These are phyloP conservation scores for Diaporthe caulivora DNA, from an alignment of 2,329 filamentous ascomycete species.

Conservation along the genomic window DNA sequence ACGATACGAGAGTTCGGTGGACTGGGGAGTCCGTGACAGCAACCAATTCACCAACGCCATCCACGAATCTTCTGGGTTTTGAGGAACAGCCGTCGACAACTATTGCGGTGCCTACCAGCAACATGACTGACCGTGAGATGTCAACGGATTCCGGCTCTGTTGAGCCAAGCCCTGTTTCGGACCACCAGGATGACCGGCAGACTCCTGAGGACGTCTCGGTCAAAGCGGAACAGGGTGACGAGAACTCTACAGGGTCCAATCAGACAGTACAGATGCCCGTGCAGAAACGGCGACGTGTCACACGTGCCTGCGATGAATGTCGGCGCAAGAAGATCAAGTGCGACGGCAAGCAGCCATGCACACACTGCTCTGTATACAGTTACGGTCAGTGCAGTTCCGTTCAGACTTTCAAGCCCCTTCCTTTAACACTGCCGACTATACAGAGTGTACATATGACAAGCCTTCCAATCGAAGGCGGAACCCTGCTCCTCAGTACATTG, in stretches of 20 bases:
- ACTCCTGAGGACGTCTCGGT: slow-evolving; percentile 35
- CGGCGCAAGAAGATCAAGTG: slow-evolving; percentile 90
- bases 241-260: slow-evolving; percentile 29
- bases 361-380: slow-evolving; percentile 97
- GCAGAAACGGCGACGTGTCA: slow-evolving; percentile 83
- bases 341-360: slow-evolving; percentile 88
- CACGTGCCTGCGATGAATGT: slow-evolving; percentile 85
- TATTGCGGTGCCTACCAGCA: slow-evolving; percentile 2
- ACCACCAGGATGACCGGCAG: slow-evolving; percentile 52
- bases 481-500: slow-evolving; percentile 92
- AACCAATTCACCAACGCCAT: neutral
- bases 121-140: slow-evolving; percentile 30
- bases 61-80: neutral
- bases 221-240: slow-evolving; percentile 36
- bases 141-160: slow-evolving; percentile 37
- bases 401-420: neutral
- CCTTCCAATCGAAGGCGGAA: slow-evolving; percentile 92
- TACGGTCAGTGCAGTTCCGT: slow-evolving; percentile 76
- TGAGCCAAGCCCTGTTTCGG: slow-evolving; percentile 49
- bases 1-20: neutral
- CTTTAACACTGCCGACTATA: slow-evolving; percentile 8
- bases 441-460: slow-evolving; percentile 96
- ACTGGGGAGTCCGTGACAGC: slow-evolving; percentile 13
- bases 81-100: slow-evolving; percentile 2
- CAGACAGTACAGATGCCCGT: slow-evolving; percentile 60